phyloP scores from a whole-genome alignment of 108 stramenopile species.

The Nitzschia inconspicua region DNA sequence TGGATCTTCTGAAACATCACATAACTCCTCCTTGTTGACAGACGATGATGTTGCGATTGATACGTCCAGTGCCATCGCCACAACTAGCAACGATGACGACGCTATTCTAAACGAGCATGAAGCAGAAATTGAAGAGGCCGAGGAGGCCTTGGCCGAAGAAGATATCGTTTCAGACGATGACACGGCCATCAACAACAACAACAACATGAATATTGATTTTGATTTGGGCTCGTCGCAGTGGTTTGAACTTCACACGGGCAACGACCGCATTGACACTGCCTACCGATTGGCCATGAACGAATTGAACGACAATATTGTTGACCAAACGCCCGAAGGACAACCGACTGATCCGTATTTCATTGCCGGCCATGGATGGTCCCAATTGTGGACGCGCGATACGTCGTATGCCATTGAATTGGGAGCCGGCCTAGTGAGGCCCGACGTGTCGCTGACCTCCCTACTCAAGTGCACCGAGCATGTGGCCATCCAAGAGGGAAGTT shows the following conservation, averaged over 20 bases:
- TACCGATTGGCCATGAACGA: slow-evolving; percentile 12
- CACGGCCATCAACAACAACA: background rate
- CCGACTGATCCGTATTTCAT: slow-evolving; percentile 7
- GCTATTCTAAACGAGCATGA: too few relatives aligned
- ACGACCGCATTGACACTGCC: slow-evolving; percentile 2
- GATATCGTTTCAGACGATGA: too few relatives aligned
- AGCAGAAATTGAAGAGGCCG: too few relatives aligned
- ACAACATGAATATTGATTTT: background rate
- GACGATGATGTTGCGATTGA: too few relatives aligned
- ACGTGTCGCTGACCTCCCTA: slow-evolving; percentile 17
- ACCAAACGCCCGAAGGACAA: background rate
- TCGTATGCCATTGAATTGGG: slow-evolving; percentile 34
- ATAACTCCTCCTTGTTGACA: too few relatives aligned
- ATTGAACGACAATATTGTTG: slow-evolving; percentile 21
- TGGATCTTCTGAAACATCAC: too few relatives aligned
- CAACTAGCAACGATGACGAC: too few relatives aligned
- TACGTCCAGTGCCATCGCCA: too few relatives aligned
- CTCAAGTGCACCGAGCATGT: background rate
- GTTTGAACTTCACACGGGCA: slow-evolving; percentile 4
- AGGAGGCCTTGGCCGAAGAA: too few relatives aligned
- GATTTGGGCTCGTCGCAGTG: too few relatives aligned
- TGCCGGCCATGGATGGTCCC: slow-evolving; percentile 32
- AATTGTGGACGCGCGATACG: slow-evolving; percentile 44
- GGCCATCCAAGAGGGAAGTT: background rate
- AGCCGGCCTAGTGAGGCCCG: slow-evolving; percentile 25